Conservation (phyloP, 805 yeast species). For the Cyberlindnera bimundalis region DNA sequence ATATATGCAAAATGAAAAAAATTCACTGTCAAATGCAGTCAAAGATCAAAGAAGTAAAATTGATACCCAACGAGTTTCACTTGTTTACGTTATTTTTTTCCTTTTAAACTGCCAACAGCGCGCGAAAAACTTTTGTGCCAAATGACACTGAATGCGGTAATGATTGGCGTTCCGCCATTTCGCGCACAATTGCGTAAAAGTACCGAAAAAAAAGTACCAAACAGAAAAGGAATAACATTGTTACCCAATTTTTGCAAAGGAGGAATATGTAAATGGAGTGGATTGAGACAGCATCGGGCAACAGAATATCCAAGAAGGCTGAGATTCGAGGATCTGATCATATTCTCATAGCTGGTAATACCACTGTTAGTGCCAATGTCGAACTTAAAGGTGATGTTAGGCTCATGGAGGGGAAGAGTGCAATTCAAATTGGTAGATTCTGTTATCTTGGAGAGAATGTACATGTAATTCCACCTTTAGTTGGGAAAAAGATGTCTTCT, state of each 20-base stretch:
- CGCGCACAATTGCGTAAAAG: too few relatives aligned
- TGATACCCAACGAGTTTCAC: neutral
- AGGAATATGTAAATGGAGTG: conserved; percentile 19
- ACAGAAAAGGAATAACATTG: too few relatives aligned
- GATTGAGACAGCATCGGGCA: conserved; percentile 51
- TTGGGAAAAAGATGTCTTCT: conserved; percentile 8
- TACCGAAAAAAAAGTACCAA: too few relatives aligned
- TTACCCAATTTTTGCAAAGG: neutral
- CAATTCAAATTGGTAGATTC: conserved; percentile 44
- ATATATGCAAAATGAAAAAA: neutral
- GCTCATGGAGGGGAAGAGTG: conserved; percentile 32
- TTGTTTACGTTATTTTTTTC: conserved; percentile 1
- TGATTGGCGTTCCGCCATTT: neutral
- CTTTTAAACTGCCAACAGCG: neutral
- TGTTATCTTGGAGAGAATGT: conserved; percentile 36
- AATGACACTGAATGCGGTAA: neutral
- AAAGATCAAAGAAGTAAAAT: conserved; percentile 4
- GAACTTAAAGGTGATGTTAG: conserved; percentile 28
- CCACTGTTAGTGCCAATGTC: conserved; percentile 35
- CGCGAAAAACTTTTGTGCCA: neutral
- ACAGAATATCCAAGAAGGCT: conserved; percentile 44
- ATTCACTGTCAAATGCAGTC: conserved; percentile 9
- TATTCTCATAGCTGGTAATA: conserved; percentile 45
- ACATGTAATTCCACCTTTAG: conserved; percentile 31
- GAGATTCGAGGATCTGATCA: conserved; percentile 39